Evolutionary conservation across 371 early-diverging fungal species (phyloP), one percentile per base, ranked within the genome.

Genomic region (Mucor racemosus): DNA sequence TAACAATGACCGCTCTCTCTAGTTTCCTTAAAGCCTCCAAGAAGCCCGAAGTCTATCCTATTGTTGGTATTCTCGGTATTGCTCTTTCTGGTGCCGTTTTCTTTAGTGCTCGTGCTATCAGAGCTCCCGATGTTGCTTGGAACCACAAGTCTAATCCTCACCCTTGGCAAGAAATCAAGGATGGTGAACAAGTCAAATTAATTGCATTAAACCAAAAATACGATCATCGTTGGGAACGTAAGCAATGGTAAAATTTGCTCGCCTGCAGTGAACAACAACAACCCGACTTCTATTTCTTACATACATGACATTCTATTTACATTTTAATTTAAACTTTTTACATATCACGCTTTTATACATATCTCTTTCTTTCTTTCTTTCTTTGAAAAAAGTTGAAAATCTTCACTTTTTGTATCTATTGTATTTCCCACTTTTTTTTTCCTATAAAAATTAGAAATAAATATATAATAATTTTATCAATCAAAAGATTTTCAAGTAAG

Each of bases 121-220:
- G 63, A 56, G 77, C 82, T 38, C 82, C 79, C 58, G 82, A 81
- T 71, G 82, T 81, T 5, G 62, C 68, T 7, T 81, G 79, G 75
- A 62, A 71, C 19, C 72, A 71, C 44, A 66, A 60, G 35, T 38
- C 35, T 26, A 71, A 67, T 56, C 67, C 67, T 67, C 64, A 67
- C 31, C 72, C 72, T 33, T 71, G 72, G 72, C 60, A 67, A 60
- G 67, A 71, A 39, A 64, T 71, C 57, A 75, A 65, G 55, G 80
- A 74, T n/a, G 76, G 76, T 21, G 76, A 80, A 19, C 80, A 80
- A 64, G 80, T 80, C 54, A 80, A 80, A 58, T 65, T 80, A 21
- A 50, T 65, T 31, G 70, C 80, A 3, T 50, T 72, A 31, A 80
- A 80, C 34, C 80, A 80, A 66, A 75, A 77, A 34, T 72, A 77